Evolutionary conservation across 116 monocot genomes (phyloP), one percentile per base, ranked within the genome.

Genomic region (Cymodocea nodosa): DNA sequence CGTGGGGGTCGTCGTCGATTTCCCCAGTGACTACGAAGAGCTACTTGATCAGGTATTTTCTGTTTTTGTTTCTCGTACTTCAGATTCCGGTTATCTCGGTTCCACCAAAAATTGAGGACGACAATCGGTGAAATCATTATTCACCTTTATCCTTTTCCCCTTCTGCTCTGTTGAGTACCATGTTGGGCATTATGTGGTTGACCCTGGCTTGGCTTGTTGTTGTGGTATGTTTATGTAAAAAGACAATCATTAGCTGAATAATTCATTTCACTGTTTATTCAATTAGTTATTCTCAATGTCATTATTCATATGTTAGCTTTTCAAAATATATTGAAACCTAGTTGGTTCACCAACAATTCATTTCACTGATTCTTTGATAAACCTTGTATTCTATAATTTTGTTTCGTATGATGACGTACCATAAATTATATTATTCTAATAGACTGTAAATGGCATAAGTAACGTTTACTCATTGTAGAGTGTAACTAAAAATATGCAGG

Each of bases 401-500:
- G 17, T 16, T 48, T 9, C n/a, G 0, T 64, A 37, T 64, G 20
- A 49, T 39, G n/a, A n/a, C n/a, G 48, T 16, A 7, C n/a, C 8
- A 2, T 54, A 16, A 16, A 5, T 16, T n/a, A 5, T 54, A n/a
- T 16, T n/a, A 0, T 54, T 20, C 54, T 54, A 20, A 54, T 54
- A 16, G 20, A 54, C 5, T 54, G 54, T 20, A 54, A 54, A 11
- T 8, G 1, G 0, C 5, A 3, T 6, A 11, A 6, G 11, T 44
- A 44, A 6, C 44, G n/a, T n/a, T n/a, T n/a, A n/a, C n/a, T n/a
- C n/a, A n/a, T n/a, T n/a, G n/a, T n/a, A n/a, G n/a, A n/a, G n/a
- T n/a, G 11, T 16, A 12, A 35, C 23, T 22, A 17, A 35, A 56
- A n/a, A 44, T 68, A 44, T 48, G 50, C 85, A 93, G 93, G 89